Evolutionary conservation across 208 protist genomes (phyloP), one percentile per base, ranked within the genome.

Genomic region (Herpetomonas samuelpessoai): DNA sequence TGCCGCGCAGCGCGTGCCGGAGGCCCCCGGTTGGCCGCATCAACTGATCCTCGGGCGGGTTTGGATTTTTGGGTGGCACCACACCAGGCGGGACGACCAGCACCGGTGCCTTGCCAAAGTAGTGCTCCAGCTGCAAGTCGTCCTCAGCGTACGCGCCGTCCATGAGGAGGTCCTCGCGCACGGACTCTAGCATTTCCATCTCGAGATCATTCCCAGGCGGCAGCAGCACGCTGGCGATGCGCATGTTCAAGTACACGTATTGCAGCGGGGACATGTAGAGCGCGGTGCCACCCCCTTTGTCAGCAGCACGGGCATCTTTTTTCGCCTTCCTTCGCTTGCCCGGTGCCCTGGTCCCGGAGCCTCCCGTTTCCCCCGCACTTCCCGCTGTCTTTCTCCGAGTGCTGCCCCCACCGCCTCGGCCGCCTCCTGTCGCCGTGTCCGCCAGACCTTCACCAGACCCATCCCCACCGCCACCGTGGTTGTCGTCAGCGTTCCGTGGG

Each of bases 161-260:
- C 19, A 82, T 59, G 22, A 83, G 58, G 25, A 95, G 55, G 46
- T 95, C 88, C 57, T 79, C 66, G 70, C 83, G 69, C 25, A 91
- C 79, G 35, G 83, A 83, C 47, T 89, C 74, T 22, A 95, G 64
- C 71, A 95, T 73, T 51, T 92, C 78, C 55, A 89, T 65, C 55
- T 92, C 68, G 10, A 82, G 55, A 10, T 79, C 72, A 10, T 70
- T 53, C 52, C 61, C 67, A 27, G 71, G 62, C 9, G 88, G 88
- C 30, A 95, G 75, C 22, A 95, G 73, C n/a, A 90, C 71, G 27
- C 62, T 50, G 3, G 82, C 77, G 25, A 95, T 82, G 47, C 88
- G 88, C 38, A 79, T 79, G 68, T 95, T 79, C 25, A 95, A 74
- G 61, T 95, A 95, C 14, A 90, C 67, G 67, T 95, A 95, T 66